Evolutionary conservation across 169 alveolate species (phyloP), one percentile per base, ranked within the genome.

Genomic region (Plasmodium falciparum): DNA sequence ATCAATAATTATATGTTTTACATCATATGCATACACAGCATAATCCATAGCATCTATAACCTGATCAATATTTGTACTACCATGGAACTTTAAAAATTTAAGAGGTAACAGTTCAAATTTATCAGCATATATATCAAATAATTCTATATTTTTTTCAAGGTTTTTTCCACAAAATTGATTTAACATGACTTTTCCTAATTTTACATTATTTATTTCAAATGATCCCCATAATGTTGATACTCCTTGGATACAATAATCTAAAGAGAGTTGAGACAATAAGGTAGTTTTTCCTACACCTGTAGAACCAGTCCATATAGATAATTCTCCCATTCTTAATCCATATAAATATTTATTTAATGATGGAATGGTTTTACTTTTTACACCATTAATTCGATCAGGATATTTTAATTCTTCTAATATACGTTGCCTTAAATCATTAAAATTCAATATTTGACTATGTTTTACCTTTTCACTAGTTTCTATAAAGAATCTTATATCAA

Each of bases 251-350:
- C 98, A 94, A 76, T 97, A 97, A 91, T 98, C 99, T 39, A 98
- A 88, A 0, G 99, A 97, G 0, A 97, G 78, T 76, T 98, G 98
- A 13, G 99, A 96, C 20, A 98, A 92, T 6, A 97, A 94, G 1
- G 99, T 98, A 2, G 99, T 98, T 94, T 98, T 98, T 59, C 99
- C 99, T n/a, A 97, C 94, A 9, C 99, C 99, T 11, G 99, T 97
- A 1, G 98, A 95, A n/a, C 99, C 99, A 9, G 99, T 98, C 93
- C 98, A 93, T 22, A 98, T 93, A 13, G 98, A 94, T 74, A 98
- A 75, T 78, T 98, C 99, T 39, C 99, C 99, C 73, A 93, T 90
- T 52, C 99, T 93, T 63, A 97, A 95, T 17, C 99, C 99, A 74
- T 67, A 96, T 74, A 89, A 76, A 86, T 93, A 93, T 78, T 95